Evolutionary conservation across 2,329 filamentous ascomycete species (phyloP).

Genomic region (Aspergillaceae sp.): DNA sequence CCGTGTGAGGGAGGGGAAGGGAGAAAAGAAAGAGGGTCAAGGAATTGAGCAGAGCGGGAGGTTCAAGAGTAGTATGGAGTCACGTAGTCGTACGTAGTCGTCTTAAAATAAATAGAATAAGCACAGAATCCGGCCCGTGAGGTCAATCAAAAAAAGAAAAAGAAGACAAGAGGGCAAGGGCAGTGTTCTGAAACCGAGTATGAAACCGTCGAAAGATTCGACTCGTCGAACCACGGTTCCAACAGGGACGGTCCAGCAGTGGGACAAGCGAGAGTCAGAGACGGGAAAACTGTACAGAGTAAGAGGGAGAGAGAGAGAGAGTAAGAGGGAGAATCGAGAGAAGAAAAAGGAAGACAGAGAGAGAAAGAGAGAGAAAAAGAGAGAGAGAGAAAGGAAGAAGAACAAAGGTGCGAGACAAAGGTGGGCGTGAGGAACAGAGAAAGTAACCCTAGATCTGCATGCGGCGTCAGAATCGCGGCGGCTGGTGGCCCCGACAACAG

Average conservation of each 20-base stretch:
- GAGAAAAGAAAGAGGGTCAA: neutral
- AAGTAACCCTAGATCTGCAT: neutral
- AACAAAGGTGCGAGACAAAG: neutral
- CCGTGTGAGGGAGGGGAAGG: neutral
- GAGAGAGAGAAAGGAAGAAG: constrained; percentile 3
- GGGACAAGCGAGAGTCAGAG: neutral
- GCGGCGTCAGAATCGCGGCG: constrained; percentile 7
- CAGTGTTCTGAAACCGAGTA: constrained; percentile 6
- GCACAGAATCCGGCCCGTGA: too few species aligned
- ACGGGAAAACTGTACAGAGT: too few species aligned
- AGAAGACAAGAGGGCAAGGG: neutral
- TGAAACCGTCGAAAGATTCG: neutral
- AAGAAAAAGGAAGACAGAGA: constrained; percentile 1
- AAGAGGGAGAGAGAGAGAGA: neutral
- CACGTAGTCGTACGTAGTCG: too few species aligned
- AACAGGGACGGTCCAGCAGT: neutral
- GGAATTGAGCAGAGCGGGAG: neutral
- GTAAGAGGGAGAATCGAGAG: neutral
- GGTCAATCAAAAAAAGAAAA: too few species aligned
- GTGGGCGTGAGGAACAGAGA: neutral
- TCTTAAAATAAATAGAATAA: too few species aligned
- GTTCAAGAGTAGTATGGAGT: too few species aligned
- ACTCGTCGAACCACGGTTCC: constrained; percentile 8
- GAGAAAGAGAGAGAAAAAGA: constrained; percentile 1
- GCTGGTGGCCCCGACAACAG: constrained; percentile 14